phyloP scores from a whole-genome alignment of 306 rosid genomes.

The Fragaria nilgerrensis region DNA sequence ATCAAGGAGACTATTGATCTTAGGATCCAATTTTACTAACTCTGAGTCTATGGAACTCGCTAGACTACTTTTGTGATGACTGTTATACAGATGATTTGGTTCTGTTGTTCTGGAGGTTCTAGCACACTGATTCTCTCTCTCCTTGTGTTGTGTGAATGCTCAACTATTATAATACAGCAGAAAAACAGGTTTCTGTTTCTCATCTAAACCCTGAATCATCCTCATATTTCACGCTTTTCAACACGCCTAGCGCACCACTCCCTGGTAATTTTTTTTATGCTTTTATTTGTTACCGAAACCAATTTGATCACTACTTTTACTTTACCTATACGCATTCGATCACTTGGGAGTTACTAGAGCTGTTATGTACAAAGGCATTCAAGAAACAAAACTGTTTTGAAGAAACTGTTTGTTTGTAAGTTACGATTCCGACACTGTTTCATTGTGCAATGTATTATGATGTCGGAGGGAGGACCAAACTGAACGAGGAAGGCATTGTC shows the following conservation, averaged over 20 bases:
- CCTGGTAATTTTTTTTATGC: background rate
- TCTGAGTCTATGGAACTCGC: conserved; percentile 20
- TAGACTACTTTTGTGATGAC: conserved; percentile 30
- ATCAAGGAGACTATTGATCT: conserved; percentile 37
- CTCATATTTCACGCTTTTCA: background rate
- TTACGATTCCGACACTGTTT: background rate
- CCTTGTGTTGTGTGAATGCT: background rate
- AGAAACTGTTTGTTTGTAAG: background rate
- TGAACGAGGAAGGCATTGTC: background rate
- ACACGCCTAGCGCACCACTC: background rate
- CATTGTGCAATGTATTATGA: background rate
- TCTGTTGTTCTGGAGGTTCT: conserved; percentile 3
- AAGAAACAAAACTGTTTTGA: background rate
- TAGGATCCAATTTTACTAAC: conserved; percentile 38
- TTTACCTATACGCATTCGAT: background rate
- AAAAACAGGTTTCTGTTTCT: background rate
- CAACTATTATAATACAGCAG: background rate
- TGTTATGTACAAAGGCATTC: background rate
- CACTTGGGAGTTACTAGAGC: background rate
- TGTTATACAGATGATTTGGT: conserved; percentile 32
- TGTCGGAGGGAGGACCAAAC: background rate
- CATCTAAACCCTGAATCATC: too few species aligned
- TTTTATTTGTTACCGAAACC: background rate
- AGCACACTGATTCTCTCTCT: background rate
- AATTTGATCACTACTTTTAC: background rate